Evolutionary conservation across 768 basidiomycete species (phyloP).

Genomic region (Tricholoma furcatifolium): DNA sequence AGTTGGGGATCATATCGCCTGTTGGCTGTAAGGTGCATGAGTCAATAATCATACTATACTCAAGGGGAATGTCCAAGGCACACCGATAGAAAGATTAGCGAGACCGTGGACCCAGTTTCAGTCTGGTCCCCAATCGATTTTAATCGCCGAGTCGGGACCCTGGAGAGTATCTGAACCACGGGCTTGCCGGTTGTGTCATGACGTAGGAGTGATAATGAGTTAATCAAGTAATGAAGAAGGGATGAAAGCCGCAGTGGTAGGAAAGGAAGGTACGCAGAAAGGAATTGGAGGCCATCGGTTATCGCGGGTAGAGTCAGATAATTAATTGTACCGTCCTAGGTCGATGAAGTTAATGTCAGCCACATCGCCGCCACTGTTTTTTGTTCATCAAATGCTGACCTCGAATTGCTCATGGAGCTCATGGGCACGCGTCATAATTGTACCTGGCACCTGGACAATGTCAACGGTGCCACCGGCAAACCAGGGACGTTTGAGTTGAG

Average conservation of each 20-base stretch:
- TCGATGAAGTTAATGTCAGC: neutral
- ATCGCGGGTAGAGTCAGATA: conserved; percentile 77
- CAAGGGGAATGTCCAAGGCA: conserved; percentile 29
- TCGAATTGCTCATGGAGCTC: conserved; percentile 76
- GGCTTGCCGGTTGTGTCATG: conserved; percentile 60
- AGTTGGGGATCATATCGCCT: conserved; percentile 67
- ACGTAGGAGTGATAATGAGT: conserved; percentile 53
- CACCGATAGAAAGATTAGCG: conserved; percentile 63
- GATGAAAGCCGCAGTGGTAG: conserved; percentile 73
- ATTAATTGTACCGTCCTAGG: conserved; percentile 83
- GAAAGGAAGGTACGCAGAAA: conserved; percentile 77
- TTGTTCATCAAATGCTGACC: conserved; percentile 36
- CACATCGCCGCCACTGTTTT: conserved; percentile 1
- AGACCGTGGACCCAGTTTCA: conserved; percentile 62
- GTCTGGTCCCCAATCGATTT: conserved; percentile 62
- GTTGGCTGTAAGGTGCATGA: conserved; percentile 43
- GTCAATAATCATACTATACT: neutral
- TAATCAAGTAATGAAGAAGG: conserved; percentile 60
- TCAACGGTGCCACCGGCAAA: conserved; percentile 84
- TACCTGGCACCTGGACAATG: conserved; percentile 80
- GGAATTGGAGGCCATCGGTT: conserved; percentile 73
- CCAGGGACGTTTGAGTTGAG: conserved; percentile 68
- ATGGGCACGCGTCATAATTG: conserved; percentile 56
- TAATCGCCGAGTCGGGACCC: conserved; percentile 50
- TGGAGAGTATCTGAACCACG: conserved; percentile 69